A percentile compares a stretch with the other conserved stretches of the same genome.
phyloP scores from a whole-genome alignment of 805 yeast species.

The Kodamaea hsintzibuensis region DNA sequence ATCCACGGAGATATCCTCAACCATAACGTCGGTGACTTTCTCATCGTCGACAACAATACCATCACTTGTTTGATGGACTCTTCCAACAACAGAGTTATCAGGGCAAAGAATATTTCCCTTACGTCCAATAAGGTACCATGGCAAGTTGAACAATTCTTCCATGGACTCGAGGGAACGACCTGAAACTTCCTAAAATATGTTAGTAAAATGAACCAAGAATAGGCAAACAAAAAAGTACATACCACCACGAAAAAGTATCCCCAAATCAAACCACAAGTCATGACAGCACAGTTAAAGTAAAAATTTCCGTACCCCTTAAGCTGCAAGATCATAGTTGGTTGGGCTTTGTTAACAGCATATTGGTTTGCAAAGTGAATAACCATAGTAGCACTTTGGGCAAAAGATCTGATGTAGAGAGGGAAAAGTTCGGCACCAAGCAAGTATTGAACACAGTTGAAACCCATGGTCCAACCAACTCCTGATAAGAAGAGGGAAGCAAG shows the following conservation, averaged over 20 bases:
- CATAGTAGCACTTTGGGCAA: conserved; percentile 24
- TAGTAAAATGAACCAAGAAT: no score
- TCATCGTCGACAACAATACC: not conserved
- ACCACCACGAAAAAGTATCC: conserved; percentile 25
- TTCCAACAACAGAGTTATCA: conserved; percentile 23
- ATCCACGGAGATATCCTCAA: not conserved
- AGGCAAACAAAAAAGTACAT: no score
- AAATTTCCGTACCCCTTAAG: conserved; percentile 22
- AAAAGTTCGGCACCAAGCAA: conserved; percentile 25
- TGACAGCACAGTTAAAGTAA: conserved; percentile 22
- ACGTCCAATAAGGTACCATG: conserved; percentile 26
- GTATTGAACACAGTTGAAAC: conserved; percentile 24
- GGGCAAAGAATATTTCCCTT: conserved; percentile 25
- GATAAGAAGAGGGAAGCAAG: conserved; percentile 24
- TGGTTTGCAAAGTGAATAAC: conserved; percentile 27
- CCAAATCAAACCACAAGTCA: conserved; percentile 18
- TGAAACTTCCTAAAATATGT: no score
- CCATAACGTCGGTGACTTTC: not conserved
- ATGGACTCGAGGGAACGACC: conserved; percentile 27
- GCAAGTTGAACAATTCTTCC: conserved; percentile 27
- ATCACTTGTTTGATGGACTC: conserved; percentile 12
- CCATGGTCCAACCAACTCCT: conserved; percentile 25
- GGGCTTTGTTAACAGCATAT: conserved; percentile 25
- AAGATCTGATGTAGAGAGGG: conserved; percentile 24
- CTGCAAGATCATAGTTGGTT: conserved; percentile 23